A percentile compares a stretch with the other conserved stretches of the same genome.
These are phyloP conservation scores for Salix koriyanagi DNA, from an alignment of 345 rosid genomes.

Conservation along the genomic window DNA sequence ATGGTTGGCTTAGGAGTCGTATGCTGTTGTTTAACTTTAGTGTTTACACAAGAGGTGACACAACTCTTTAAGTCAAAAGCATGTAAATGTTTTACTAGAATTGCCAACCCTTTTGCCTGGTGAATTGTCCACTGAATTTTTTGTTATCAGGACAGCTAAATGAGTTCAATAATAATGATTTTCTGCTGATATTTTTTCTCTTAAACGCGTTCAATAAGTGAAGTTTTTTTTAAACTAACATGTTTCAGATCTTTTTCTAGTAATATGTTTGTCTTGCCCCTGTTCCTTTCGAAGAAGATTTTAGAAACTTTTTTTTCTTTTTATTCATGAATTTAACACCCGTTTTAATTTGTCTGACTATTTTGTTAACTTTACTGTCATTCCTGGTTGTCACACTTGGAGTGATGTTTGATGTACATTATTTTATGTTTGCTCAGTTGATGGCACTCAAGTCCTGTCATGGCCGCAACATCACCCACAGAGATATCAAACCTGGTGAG, in stretches of 20 bases:
- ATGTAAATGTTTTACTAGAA: no score
- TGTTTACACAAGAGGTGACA: no score
- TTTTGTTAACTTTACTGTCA: neutral
- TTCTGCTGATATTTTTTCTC: no score
- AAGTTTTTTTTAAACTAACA: neutral
- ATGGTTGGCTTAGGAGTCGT: no score
- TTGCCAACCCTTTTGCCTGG: no score
- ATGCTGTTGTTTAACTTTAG: no score
- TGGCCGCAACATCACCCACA: slow-evolving; percentile 89
- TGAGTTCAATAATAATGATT: no score
- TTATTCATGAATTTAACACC: no score
- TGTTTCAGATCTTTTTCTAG: neutral
- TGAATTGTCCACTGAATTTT: no score
- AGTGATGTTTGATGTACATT: neutral
- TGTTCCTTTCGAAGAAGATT: neutral
- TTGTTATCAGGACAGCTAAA: no score
- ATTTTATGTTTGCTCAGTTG: slow-evolving; percentile 44
- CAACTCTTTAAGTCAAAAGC: no score
- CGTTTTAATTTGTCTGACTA: neutral
- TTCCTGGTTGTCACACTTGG: neutral
- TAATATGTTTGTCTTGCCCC: neutral
- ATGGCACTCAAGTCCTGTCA: slow-evolving; percentile 85
- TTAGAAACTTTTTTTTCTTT: neutral
- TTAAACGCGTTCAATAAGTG: neutral
- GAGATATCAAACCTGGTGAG: slow-evolving; percentile 96